phyloP scores from a whole-genome alignment of 2,329 filamentous ascomycete species.

The Arthroderma sp. region DNA sequence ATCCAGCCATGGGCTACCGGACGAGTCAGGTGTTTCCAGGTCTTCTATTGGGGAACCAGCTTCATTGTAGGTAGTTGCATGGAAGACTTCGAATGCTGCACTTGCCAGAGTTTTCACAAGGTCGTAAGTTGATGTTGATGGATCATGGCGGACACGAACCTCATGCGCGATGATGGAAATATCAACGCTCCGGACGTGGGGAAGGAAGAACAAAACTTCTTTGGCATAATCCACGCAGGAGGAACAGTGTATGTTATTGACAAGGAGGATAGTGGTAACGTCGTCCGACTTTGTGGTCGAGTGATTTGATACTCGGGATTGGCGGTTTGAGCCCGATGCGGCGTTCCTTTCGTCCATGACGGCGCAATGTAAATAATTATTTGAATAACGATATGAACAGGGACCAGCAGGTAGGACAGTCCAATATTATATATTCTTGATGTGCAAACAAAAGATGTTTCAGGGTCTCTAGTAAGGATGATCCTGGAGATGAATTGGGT shows the following conservation, averaged over 20 bases:
- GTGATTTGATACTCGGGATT: too few relatives aligned
- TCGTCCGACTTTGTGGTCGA: not conserved
- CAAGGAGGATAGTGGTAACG: constrained; percentile 26
- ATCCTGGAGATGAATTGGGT: too few relatives aligned
- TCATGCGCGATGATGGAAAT: constrained; percentile 33
- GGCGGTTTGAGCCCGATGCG: too few relatives aligned
- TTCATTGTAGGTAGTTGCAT: constrained; percentile 28
- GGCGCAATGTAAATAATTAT: too few relatives aligned
- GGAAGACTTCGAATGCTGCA: constrained; percentile 35
- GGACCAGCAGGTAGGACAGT: too few relatives aligned
- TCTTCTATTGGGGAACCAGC: constrained; percentile 20
- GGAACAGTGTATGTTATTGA: constrained; percentile 37
- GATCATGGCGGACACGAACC: constrained; percentile 28
- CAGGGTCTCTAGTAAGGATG: too few relatives aligned
- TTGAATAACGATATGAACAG: too few relatives aligned
- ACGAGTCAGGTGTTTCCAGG: constrained; percentile 19
- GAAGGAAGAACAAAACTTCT: constrained; percentile 27
- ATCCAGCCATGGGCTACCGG: constrained; percentile 17
- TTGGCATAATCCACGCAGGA: constrained; percentile 35
- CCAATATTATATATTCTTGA: too few relatives aligned
- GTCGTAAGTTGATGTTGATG: constrained; percentile 17
- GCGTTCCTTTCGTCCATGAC: too few relatives aligned
- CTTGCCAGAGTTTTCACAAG: constrained; percentile 28
- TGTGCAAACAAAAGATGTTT: too few relatives aligned
- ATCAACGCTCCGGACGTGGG: constrained; percentile 24